Percentiles rank a stretch among this genome's conserved stretches.
Conservation (phyloP, 1,284 basidiomycete genomes). For the Papiliotrema laurentii region DNA sequence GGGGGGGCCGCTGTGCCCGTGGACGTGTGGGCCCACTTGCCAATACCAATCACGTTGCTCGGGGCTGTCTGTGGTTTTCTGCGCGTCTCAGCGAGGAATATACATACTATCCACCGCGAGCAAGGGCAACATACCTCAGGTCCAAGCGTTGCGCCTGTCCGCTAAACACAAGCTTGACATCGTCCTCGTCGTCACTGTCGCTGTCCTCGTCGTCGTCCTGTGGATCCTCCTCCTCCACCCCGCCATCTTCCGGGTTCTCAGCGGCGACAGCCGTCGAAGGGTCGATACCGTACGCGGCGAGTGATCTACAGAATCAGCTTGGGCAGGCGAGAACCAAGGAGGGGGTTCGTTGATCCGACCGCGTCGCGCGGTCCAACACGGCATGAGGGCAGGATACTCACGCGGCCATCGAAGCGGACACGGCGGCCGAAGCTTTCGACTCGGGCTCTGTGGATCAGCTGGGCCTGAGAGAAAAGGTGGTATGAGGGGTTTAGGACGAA, state of each 20-base stretch:
- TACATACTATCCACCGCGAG: neutral
- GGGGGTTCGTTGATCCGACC: neutral
- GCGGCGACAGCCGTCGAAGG: slow-evolving; percentile 26
- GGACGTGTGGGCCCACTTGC: slow-evolving; percentile 44
- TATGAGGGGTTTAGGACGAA: neutral
- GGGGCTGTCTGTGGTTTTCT: slow-evolving; percentile 39
- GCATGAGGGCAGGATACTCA: slow-evolving; percentile 4
- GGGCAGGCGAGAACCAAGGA: neutral
- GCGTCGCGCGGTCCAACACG: neutral
- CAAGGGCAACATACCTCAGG: slow-evolving; percentile 28
- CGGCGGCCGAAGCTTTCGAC: slow-evolving; percentile 9
- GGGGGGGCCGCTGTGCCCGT: slow-evolving; percentile 25
- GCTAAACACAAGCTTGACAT: slow-evolving; percentile 47
- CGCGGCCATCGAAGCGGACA: slow-evolving; percentile 23
- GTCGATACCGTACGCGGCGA: slow-evolving; percentile 44
- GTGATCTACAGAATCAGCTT: slow-evolving; percentile 21
- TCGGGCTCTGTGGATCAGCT: slow-evolving; percentile 2
- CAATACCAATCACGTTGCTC: slow-evolving; percentile 42
- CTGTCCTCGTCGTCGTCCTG: slow-evolving; percentile 39
- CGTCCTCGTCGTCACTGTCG: slow-evolving; percentile 46
- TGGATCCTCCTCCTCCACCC: slow-evolving; percentile 39
- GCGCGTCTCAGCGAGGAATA: neutral
- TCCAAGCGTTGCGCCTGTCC: slow-evolving; percentile 33
- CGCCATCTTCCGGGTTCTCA: slow-evolving; percentile 35
- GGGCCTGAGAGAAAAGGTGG: neutral